Evolutionary conservation across 495 filamentous ascomycete species (phyloP).

Genomic region (Chaetomium cochliodes): DNA sequence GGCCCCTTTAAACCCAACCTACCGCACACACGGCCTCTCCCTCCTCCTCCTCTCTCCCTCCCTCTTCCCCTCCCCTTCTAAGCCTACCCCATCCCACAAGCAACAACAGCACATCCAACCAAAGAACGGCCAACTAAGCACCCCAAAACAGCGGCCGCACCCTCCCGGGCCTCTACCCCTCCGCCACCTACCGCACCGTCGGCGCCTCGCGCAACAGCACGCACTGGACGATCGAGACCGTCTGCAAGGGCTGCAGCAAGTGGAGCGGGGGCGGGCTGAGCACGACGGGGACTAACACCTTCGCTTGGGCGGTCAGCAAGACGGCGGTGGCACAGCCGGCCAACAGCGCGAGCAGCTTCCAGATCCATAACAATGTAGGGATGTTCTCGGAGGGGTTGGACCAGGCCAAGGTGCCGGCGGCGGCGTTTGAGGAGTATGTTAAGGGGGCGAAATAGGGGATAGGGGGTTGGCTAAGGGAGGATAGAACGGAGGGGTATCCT

Average conservation of each 20-base stretch:
- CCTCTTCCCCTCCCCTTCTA: no score
- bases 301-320: slow-evolving; percentile 40
- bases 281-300: slow-evolving; percentile 36
- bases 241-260: slow-evolving; percentile 46
- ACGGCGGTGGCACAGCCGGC: slow-evolving; percentile 32
- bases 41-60: not conserved
- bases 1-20: no score
- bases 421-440: not conserved
- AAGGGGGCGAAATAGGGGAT: not conserved
- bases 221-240: slow-evolving; percentile 49
- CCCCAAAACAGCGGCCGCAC: not conserved
- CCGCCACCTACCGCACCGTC: slow-evolving; percentile 43
- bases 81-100: no score
- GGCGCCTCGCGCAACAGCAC: slow-evolving; percentile 44
- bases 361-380: slow-evolving; percentile 31
- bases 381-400: slow-evolving; percentile 25
- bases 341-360: slow-evolving; percentile 25
- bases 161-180: slow-evolving; percentile 31
- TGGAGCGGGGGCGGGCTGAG: slow-evolving; percentile 38
- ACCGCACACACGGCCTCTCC: not conserved
- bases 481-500: not conserved
- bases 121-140: no score
- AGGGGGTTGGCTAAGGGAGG: not conserved
- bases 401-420: not conserved
- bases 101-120: no score